These are phyloP conservation scores for Selenicereus undatus DNA, from an alignment of 148 eudicot genomes.

Conservation along the genomic window DNA sequence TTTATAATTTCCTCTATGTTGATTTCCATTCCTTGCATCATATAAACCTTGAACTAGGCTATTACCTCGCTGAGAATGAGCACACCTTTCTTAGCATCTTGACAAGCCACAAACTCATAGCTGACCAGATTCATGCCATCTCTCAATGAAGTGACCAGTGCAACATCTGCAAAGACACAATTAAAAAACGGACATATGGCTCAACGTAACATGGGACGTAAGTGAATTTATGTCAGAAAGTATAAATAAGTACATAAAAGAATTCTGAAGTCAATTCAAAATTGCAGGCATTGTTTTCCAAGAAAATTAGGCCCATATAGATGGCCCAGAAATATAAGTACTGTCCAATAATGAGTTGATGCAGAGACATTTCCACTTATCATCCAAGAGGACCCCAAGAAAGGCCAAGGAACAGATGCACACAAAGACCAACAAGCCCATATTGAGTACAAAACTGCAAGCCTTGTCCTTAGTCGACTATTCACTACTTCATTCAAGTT, in stretches of 20 bases:
- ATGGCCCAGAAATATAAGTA: neutral
- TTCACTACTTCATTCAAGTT: neutral
- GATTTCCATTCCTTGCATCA: neutral
- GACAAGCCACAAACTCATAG: conserved; percentile 97
- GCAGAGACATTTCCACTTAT: neutral
- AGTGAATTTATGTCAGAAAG: neutral
- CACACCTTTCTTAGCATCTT: conserved; percentile 81
- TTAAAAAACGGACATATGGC: conserved; percentile 9
- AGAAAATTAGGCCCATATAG: neutral
- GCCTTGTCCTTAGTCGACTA: neutral
- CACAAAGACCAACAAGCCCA: neutral
- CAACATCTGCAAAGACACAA: conserved; percentile 52
- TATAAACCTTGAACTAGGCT: neutral
- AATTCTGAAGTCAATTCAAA: neutral
- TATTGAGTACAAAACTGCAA: neutral
- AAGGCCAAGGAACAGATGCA: neutral
- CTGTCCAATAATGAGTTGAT: neutral
- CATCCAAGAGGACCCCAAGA: neutral
- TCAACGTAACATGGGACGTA: neutral
- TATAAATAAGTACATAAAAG: neutral
- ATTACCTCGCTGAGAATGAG: conserved; percentile 93
- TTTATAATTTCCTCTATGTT: neutral
- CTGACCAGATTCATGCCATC: conserved; percentile 99
- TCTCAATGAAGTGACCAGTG: conserved; percentile 88
- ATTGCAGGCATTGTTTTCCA: neutral